Evolutionary conservation across 345 rosid species (phyloP).

Genomic region (Erodium maritimum): DNA sequence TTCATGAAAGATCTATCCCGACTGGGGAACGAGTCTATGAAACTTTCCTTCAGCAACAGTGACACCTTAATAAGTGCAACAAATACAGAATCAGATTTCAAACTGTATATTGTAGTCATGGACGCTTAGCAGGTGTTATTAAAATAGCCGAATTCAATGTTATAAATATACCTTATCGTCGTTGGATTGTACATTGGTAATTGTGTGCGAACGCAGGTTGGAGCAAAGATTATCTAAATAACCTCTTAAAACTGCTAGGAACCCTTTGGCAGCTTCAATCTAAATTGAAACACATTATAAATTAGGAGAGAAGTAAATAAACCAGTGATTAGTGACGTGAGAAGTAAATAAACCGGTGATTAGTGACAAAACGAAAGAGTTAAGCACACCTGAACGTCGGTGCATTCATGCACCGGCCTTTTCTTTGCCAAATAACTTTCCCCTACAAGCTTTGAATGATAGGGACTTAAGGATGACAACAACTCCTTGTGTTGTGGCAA

Average conservation of each 20-base stretch:
- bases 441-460: constrained; percentile 80
- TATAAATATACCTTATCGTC: constrained; percentile 72
- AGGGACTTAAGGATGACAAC: constrained; percentile 51
- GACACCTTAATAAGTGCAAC: constrained; percentile 52
- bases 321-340: too few species aligned
- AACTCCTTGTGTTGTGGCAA: constrained; percentile 72
- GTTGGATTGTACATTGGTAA: constrained; percentile 93
- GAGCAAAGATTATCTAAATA: constrained; percentile 83
- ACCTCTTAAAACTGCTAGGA: constrained; percentile 50
- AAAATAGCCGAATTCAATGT: too few species aligned
- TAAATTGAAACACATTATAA: constrained; percentile 6
- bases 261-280: constrained; percentile 87
- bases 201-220: constrained; percentile 85
- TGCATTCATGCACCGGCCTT: constrained; percentile 75
- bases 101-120: background rate
- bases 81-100: background rate
- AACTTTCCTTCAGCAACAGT: constrained; percentile 84
- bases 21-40: constrained; percentile 69
- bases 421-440: constrained; percentile 84
- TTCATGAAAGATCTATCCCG: constrained; percentile 84
- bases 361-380: constrained; percentile 8
- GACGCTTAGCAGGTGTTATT: too few species aligned
- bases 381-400: constrained; percentile 63
- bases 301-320: background rate
- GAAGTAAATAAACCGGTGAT: too few species aligned